Percentiles rank a stretch among this genome's conserved stretches.
These are phyloP conservation scores for Iris macrosiphon DNA, from an alignment of 106 monocot species.

Conservation along the genomic window DNA sequence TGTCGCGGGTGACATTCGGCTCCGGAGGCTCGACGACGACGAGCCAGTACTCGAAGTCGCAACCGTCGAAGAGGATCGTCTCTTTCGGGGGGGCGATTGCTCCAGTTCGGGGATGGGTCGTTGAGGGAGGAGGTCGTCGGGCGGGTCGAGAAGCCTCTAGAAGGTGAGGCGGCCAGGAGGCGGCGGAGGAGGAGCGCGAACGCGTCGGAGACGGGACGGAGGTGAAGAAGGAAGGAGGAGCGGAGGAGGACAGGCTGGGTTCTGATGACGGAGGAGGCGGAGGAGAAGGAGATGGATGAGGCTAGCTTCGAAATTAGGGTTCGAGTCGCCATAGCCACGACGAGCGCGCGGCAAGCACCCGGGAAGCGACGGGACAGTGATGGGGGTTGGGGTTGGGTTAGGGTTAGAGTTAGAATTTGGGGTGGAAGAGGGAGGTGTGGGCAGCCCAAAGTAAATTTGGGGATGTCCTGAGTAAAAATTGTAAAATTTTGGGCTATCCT, in stretches of 20 bases:
- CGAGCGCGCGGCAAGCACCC: too few relatives aligned
- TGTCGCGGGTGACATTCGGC: conserved; percentile 50
- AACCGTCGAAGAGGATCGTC: conserved; percentile 83
- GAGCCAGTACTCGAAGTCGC: conserved; percentile 96
- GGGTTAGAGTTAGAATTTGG: too few relatives aligned
- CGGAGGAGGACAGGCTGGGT: not conserved
- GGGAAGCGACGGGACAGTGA: too few relatives aligned
- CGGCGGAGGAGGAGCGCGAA: conserved; percentile 15
- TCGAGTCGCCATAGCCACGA: too few relatives aligned
- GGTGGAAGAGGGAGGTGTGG: too few relatives aligned
- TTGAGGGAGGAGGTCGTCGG: conserved; percentile 69
- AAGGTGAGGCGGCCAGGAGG: not conserved
- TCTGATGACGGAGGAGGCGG: conserved; percentile 5
- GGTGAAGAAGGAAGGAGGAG: conserved; percentile 6
- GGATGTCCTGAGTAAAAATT: too few relatives aligned
- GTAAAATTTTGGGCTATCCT: too few relatives aligned
- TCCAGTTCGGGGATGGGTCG: conserved; percentile 84
- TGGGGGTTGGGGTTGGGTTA: too few relatives aligned
- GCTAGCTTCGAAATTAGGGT: too few relatives aligned
- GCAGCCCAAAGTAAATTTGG: too few relatives aligned
- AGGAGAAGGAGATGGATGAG: conserved; percentile 4
- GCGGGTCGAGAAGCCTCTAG: conserved; percentile 54
- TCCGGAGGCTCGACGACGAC: conserved; percentile 80
- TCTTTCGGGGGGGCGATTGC: conserved; percentile 93
- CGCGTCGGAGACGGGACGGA: conserved; percentile 17